Evolutionary conservation across 768 basidiomycete species (phyloP).

Genomic region (Hygrocybe punicea): DNA sequence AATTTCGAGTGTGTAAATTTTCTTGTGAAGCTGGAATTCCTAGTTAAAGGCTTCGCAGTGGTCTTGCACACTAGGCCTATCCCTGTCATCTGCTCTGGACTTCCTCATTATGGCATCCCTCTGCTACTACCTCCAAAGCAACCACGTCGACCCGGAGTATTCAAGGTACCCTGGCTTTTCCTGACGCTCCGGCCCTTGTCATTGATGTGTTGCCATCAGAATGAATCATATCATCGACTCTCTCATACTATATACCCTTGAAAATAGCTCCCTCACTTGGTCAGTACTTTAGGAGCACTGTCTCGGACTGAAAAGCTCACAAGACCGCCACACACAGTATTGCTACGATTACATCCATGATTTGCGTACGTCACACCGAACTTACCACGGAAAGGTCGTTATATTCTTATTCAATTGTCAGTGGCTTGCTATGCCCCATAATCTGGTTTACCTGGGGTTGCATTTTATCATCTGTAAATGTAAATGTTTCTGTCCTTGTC

Average conservation of each 20-base stretch:
- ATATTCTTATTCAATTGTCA: constrained; percentile 11
- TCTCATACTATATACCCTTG: constrained; percentile 51
- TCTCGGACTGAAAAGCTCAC: background rate
- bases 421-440: constrained; percentile 48
- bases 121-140: constrained; percentile 41
- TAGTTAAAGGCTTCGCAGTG: constrained; percentile 29
- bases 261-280: constrained; percentile 52
- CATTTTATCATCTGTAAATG: constrained; percentile 55
- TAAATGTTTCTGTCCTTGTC: constrained; percentile 17
- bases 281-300: constrained; percentile 14
- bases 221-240: constrained; percentile 47
- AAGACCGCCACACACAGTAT: constrained; percentile 21
- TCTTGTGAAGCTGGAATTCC: too few species aligned
- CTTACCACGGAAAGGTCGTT: background rate
- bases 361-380: constrained; percentile 39
- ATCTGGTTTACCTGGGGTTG: constrained; percentile 52
- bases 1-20: too few species aligned
- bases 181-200: background rate
- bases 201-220: constrained; percentile 20
- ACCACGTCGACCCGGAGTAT: constrained; percentile 22
- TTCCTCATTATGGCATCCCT: constrained; percentile 47
- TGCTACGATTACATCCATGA: constrained; percentile 45
- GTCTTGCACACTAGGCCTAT: constrained; percentile 50
- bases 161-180: too few species aligned
- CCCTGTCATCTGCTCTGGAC: constrained; percentile 49